These are phyloP conservation scores for Teratosphaeria viscida DNA, from an alignment of 2,329 filamentous ascomycete species.

Conservation along the genomic window DNA sequence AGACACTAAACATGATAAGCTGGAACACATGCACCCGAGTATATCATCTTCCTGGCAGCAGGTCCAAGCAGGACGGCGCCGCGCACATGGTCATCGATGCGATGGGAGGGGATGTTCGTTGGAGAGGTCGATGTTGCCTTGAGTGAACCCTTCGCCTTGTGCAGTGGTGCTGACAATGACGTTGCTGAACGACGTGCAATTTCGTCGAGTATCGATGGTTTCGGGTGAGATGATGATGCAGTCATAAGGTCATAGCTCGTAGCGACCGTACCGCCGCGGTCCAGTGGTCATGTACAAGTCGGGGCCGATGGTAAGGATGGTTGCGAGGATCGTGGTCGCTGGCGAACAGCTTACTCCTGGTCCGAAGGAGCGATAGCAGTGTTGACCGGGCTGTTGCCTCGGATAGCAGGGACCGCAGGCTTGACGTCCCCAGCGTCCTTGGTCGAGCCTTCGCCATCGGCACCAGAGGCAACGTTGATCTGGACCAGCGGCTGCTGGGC, in stretches of 20 bases:
- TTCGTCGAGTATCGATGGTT: slow-evolving; percentile 1
- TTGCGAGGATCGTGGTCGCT: slow-evolving; percentile 1
- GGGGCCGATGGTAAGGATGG: slow-evolving; percentile 15
- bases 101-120: background rate
- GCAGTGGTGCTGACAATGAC: slow-evolving; percentile 10
- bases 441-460: slow-evolving; percentile 4
- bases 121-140: background rate
- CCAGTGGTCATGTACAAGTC: slow-evolving; percentile 17
- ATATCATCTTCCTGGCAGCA: slow-evolving; percentile 6
- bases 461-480: slow-evolving; percentile 10
- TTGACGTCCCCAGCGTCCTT: slow-evolving; percentile 11
- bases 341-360: slow-evolving; percentile 8
- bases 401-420: slow-evolving; percentile 13
- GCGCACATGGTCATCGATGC: slow-evolving; percentile 20
- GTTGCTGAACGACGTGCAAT: background rate
- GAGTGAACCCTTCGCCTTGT: background rate
- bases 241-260: slow-evolving; percentile 14
- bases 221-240: background rate
- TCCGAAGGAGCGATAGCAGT: slow-evolving; percentile 13
- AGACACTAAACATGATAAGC: slow-evolving; percentile 12
- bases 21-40: slow-evolving; percentile 9
- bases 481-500: slow-evolving; percentile 16
- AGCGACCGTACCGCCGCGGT: slow-evolving; percentile 10
- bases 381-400: slow-evolving; percentile 16
- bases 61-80: slow-evolving; percentile 17